These are phyloP conservation scores for Veloporphyrellus conicus DNA, from an alignment of 1,284 basidiomycete species.

Conservation along the genomic window DNA sequence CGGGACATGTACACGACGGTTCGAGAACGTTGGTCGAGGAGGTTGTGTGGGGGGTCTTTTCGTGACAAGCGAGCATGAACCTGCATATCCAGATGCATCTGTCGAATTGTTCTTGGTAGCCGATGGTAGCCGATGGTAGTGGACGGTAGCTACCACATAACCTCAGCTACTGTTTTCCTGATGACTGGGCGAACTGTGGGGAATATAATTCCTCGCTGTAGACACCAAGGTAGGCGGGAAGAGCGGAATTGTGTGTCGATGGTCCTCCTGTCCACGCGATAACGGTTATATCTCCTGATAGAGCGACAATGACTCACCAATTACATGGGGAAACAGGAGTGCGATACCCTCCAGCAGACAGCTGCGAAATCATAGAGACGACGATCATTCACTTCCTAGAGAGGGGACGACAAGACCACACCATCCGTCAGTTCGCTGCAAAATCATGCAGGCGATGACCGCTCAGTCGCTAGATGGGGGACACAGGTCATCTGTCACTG, in stretches of 20 bases:
- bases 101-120: background rate
- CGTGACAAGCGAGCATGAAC: background rate
- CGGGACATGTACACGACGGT: conserved; percentile 8
- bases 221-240: background rate
- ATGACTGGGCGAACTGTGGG: too few relatives aligned
- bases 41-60: background rate
- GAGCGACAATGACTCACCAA: conserved; percentile 10
- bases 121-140: conserved; percentile 1
- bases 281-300: conserved; percentile 6
- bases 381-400: background rate
- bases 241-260: conserved; percentile 2
- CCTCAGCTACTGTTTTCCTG: too few relatives aligned
- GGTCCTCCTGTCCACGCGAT: conserved; percentile 8
- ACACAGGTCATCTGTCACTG: too few relatives aligned
- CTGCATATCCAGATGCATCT: too few relatives aligned
- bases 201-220: conserved; percentile 1
- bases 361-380: background rate
- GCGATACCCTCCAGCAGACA: too few relatives aligned
- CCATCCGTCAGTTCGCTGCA: too few relatives aligned
- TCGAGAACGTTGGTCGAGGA: conserved; percentile 4
- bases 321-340: too few relatives aligned
- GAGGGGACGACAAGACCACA: too few relatives aligned
- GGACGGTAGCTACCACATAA: too few relatives aligned
- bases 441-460: too few relatives aligned
- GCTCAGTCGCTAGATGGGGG: too few relatives aligned